Conservation (phyloP, 2,329 filamentous ascomycete genomes). For the Aureobasidium leucospermi region DNA sequence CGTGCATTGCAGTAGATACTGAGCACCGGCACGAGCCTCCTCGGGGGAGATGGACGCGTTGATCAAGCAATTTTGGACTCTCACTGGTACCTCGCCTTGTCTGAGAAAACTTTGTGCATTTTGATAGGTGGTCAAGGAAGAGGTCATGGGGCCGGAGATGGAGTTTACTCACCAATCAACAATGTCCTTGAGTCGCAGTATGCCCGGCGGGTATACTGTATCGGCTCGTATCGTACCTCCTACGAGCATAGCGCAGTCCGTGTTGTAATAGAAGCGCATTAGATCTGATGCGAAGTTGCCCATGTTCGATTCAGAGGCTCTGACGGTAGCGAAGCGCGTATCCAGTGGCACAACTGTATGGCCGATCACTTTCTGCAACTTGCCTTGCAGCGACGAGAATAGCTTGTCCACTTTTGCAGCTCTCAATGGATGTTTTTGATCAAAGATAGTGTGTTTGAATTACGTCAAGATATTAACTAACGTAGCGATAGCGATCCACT, state of each 20-base stretch:
- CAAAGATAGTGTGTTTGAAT: no score
- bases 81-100: not conserved
- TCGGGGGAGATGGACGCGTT: no score
- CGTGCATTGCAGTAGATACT: no score
- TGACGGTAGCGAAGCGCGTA: constrained; percentile 76
- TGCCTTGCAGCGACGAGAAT: constrained; percentile 65
- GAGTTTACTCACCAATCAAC: constrained; percentile 52
- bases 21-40: no score
- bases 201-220: constrained; percentile 76
- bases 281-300: constrained; percentile 90
- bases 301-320: constrained; percentile 70
- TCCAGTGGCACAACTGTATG: constrained; percentile 79
- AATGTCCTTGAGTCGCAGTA: constrained; percentile 72
- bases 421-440: no score
- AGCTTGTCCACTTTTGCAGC: no score
- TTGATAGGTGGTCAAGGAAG: not conserved
- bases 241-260: constrained; percentile 79
- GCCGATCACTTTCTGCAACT: constrained; percentile 74
- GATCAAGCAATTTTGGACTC: no score
- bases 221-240: constrained; percentile 81
- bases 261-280: constrained; percentile 74
- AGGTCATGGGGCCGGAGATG: no score
- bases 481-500: no score
- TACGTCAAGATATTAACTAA: no score
- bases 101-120: no score